Base-by-base conservation (phyloP, 129 eudicot species). In the Lactuca sativa region DNA sequence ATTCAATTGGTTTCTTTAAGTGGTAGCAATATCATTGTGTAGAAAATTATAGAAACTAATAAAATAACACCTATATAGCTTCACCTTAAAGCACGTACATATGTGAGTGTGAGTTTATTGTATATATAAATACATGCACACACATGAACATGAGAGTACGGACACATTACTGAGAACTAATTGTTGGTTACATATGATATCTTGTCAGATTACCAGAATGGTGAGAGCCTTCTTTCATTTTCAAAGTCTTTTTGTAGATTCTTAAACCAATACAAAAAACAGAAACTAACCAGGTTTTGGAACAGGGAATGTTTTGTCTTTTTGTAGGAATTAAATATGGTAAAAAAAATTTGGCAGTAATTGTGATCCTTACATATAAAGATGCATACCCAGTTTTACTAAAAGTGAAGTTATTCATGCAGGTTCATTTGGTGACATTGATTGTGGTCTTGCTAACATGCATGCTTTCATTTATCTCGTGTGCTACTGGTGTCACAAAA, bases 181-280 rank as follows among this genome's bases (percentile, higher is more conserved):
- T 69, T 68, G 65, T 59, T 59, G 34, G 80, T 76, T 52, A 40
- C 63, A 63, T 40, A 63, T 15, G 64, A 67, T 69, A 36, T 62
- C 56, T 76, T 76, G 59, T 59, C 76, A 62, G 44, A 53, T 77
- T 69, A 59, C 53, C 59, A 70, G 55, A 77, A 77, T 70, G 81
- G 81, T 77, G 58, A 69, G 58, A 69, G 76, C 64, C 53, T 76
- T 40, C 65, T 69, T 77, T 70, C 81, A 69, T 77, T 69, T 62
- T 62, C 81, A 62, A 70, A 54, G 51, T 58, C 81, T n/a, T 5
- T 61, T 69, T 61, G 49, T 54, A 30, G 64, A 60, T 69, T 69
- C 70, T 75, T 75, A 54, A 75, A 54, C 34, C 33, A 40, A 64
- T 43, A 67, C 65, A 74, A 11, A 64, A 38, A 38, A 38, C 61